These are phyloP conservation scores for Dentipellis fragilis DNA, from an alignment of 768 basidiomycete genomes.

Conservation along the genomic window DNA sequence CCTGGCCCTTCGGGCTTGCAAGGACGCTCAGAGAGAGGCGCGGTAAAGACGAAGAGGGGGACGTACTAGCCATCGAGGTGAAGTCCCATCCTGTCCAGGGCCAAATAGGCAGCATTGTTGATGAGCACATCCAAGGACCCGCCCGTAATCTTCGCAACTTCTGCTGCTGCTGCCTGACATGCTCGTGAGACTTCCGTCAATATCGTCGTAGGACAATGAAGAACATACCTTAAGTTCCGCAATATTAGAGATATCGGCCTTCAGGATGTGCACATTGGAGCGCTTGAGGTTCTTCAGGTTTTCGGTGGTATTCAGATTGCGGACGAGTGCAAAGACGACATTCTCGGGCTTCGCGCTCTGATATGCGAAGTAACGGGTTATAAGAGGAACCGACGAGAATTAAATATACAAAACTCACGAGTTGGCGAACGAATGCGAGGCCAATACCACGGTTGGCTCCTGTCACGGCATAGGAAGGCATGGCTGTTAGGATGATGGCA, in stretches of 20 bases:
- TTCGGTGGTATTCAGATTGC: background rate
- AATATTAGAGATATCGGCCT: background rate
- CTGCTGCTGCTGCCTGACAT: background rate
- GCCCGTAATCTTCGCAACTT: background rate
- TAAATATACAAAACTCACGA: conserved; percentile 12
- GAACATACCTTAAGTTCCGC: background rate
- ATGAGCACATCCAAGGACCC: background rate
- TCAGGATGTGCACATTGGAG: background rate
- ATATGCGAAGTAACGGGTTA: background rate
- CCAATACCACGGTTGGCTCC: background rate
- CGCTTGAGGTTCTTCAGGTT: background rate
- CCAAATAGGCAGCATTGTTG: background rate
- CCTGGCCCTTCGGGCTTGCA: background rate
- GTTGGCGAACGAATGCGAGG: conserved; percentile 17
- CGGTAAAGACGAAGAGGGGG: background rate
- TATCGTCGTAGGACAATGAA: background rate
- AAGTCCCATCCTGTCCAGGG: background rate
- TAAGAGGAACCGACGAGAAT: too few species aligned
- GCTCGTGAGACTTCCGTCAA: background rate
- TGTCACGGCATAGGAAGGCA: background rate
- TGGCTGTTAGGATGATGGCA: background rate
- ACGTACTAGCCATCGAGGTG: background rate
- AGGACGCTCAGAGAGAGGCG: background rate
- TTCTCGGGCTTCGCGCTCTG: background rate
- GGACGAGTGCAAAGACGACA: background rate